Evolutionary conservation across 257 asterid species (phyloP), one percentile per base, ranked within the genome.

Genomic region (Fraxinus americana): DNA sequence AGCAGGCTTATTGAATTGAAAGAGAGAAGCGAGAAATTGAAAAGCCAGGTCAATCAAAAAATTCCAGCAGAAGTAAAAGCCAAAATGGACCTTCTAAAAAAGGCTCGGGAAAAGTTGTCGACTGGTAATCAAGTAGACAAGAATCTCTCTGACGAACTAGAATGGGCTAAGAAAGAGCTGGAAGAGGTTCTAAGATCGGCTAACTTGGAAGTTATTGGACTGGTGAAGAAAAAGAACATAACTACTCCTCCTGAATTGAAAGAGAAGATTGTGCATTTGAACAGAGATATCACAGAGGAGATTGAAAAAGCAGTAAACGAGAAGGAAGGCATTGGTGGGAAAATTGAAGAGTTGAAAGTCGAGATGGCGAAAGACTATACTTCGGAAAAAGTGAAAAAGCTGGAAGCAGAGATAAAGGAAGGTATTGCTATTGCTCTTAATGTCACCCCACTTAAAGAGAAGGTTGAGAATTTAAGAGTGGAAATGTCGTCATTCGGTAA

Each of bases 391-490:
- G 90, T 43, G 70, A 78, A 66, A 77, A 79, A 38, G 67, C 70
- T 90, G 70, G 88, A 86, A 82, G 83, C 85, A 17, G 89, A 88
- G 78, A 75, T 90, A 17, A 88, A 82, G 77, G 87, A 86, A 71
- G 86, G 48, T 19, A 77, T 90, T 71, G 73, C 77, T 75, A 81
- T 74, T 70, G 85, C 87, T 72, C 84, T 88, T 17, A 74, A 75
- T 75, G 84, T 23, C 80, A 73, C 81, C 73, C 90, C 87, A 36
- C 75, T 90, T 35, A 83, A 79, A 59, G 86, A 86, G 74, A 85
- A 83, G 74, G 86, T 85, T 23, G 91, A 90, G 57, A 80, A 25
- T 68, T 57, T 90, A 17, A 83, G 78, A 77, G 21, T 39, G 67
- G 79, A 85, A 76, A 29, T 34, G 23, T 83, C 67, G 59, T 75